phyloP scores from a whole-genome alignment of 345 rosid genomes.

The Cardiospermum halicacabum region DNA sequence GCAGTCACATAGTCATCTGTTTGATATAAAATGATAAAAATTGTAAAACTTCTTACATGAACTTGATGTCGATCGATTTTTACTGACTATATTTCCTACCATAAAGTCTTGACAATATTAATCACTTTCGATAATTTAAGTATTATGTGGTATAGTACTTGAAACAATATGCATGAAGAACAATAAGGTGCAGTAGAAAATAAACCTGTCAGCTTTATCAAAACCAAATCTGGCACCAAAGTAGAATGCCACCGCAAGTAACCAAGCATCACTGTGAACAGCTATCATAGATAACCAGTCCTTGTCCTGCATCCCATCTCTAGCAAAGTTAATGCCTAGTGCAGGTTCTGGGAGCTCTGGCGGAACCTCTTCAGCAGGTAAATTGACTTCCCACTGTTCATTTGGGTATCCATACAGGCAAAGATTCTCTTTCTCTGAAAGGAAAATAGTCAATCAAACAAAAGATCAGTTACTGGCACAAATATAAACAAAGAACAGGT shows the following conservation, averaged over 20 bases:
- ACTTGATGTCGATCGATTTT: not conserved
- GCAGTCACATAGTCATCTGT: too few species aligned
- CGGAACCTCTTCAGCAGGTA: slow-evolving; percentile 90
- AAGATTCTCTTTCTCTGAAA: slow-evolving; percentile 79
- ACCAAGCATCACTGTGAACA: slow-evolving; percentile 85
- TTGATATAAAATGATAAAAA: not conserved
- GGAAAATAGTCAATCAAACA: slow-evolving; percentile 1
- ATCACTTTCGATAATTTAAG: not conserved
- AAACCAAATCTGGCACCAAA: slow-evolving; percentile 75
- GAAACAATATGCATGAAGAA: not conserved
- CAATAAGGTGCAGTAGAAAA: not conserved
- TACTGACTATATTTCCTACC: not conserved
- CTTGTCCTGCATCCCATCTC: slow-evolving; percentile 79
- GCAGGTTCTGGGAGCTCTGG: slow-evolving; percentile 95
- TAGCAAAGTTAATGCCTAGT: slow-evolving; percentile 79
- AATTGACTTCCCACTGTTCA: slow-evolving; percentile 77
- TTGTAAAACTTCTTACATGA: not conserved
- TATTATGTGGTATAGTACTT: not conserved
- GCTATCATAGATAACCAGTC: slow-evolving; percentile 83
- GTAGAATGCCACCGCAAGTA: slow-evolving; percentile 66
- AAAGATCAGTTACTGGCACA: slow-evolving; percentile 9
- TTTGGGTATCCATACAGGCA: slow-evolving; percentile 77
- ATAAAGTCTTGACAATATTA: not conserved
- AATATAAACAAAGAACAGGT: not conserved
- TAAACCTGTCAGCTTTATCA: slow-evolving; percentile 68